These are phyloP conservation scores for Rhodofomes roseus DNA, from an alignment of 1,284 basidiomycete species.

Conservation along the genomic window DNA sequence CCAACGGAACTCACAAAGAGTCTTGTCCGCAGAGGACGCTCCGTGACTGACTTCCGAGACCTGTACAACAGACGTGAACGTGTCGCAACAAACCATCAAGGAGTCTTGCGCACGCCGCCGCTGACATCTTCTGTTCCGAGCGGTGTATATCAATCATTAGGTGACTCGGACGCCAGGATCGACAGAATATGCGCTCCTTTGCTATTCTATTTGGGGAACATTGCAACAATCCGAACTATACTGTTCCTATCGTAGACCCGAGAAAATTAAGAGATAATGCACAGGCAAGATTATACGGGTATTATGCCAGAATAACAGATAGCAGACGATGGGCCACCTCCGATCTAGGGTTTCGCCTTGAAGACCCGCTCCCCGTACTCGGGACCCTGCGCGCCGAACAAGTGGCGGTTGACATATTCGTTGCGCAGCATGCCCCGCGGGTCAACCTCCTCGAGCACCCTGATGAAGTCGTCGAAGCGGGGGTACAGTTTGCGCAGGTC, in stretches of 20 bases:
- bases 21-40: background rate
- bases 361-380: conserved; percentile 51
- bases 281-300: background rate
- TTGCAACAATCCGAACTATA: background rate
- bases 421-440: conserved; percentile 80
- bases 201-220: background rate
- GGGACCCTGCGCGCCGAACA: conserved; percentile 50
- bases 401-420: conserved; percentile 74
- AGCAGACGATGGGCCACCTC: background rate
- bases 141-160: background rate
- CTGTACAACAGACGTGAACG: conserved; percentile 10
- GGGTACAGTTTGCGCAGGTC: conserved; percentile 75
- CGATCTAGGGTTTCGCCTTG: conserved; percentile 34
- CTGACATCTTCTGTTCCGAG: background rate
- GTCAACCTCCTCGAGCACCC: conserved; percentile 72
- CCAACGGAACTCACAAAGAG: background rate
- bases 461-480: conserved; percentile 77
- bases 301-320: background rate
- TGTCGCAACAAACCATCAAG: background rate
- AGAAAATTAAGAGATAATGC: background rate
- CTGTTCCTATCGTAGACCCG: background rate
- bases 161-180: background rate
- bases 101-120: background rate
- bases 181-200: background rate
- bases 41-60: conserved; percentile 1